Conservation (phyloP, 768 basidiomycete species). For the Suillus weaverae region DNA sequence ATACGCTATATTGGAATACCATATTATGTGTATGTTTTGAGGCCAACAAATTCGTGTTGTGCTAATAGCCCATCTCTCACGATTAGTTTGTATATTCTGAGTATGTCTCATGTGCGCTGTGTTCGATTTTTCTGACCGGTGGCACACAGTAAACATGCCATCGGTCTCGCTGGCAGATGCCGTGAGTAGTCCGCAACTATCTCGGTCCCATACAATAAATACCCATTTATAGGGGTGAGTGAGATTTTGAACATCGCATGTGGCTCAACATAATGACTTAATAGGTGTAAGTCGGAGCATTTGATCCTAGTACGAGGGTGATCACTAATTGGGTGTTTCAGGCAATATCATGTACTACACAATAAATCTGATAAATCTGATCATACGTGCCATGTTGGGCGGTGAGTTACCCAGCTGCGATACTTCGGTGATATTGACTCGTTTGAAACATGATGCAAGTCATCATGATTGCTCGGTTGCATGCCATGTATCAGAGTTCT, state of each 20-base stretch:
- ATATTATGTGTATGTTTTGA: neutral
- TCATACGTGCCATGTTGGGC: neutral
- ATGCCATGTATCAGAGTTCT: neutral
- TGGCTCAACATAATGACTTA: neutral
- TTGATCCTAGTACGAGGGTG: neutral
- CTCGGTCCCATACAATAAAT: neutral
- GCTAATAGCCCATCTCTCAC: neutral
- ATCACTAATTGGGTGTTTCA: neutral
- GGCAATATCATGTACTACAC: neutral
- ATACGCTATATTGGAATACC: neutral
- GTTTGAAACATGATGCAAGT: neutral
- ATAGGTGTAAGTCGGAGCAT: neutral
- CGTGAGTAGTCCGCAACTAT: neutral
- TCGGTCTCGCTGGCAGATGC: neutral
- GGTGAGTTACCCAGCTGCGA: neutral
- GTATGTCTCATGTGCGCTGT: neutral
- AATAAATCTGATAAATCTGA: neutral
- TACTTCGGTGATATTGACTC: neutral
- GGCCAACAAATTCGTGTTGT: neutral
- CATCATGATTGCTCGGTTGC: neutral
- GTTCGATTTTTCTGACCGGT: neutral
- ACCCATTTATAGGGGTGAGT: neutral
- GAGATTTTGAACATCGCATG: neutral
- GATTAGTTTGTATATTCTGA: neutral
- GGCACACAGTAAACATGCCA: neutral